Base-by-base conservation (phyloP, 768 basidiomycete genomes). In the Macrolepiota fuliginosa region DNA sequence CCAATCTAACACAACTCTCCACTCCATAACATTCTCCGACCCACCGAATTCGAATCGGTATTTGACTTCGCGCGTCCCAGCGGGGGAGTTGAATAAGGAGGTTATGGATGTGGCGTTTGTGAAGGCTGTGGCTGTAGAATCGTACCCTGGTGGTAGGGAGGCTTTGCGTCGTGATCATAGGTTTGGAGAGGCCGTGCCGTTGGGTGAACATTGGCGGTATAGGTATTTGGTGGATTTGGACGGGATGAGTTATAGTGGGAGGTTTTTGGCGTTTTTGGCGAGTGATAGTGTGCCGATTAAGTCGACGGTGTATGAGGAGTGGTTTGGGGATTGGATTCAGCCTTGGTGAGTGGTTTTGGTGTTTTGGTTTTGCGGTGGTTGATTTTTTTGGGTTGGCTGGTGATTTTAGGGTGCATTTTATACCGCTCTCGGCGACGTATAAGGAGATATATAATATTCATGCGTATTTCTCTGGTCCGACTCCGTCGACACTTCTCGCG, bases 361-460 rank as follows among this genome's bases (percentile, higher is more conserved):
- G 0, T 13, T 42, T 22, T 4, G 12, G 36, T 42, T 47, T 47
- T 17, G 5, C 25, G 15, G 57, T 2, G 9, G 2, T 63, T 57
- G 22, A 39, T 56, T 60, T 25, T 50, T 56, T 54, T 13, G 10
- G 3, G 24, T 59, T 47, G n/a, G n/a, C n/a, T n/a, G n/a, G n/a
- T n/a, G n/a, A n/a, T n/a, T 39, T 12, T 62, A 92, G 92, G 94
- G 79, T 96, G 36, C 95, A 98, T 75, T 98, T 84, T 70, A 92
- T 98, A 65, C 95, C 96, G 0, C 75, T 98, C 50, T 93, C 93
- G 0, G 79, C 88, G 47, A 80, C 86, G 7, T 96, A 96, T 74
- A 76, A 82, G 36, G 96, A 98, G 74, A 86, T 98, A 57, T 96
- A 97, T 76, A 94, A 96, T 71, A 83, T 96, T 58, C 83, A 90